Conservation (phyloP, 495 filamentous ascomycete species). For the Penicillium herquei region DNA sequence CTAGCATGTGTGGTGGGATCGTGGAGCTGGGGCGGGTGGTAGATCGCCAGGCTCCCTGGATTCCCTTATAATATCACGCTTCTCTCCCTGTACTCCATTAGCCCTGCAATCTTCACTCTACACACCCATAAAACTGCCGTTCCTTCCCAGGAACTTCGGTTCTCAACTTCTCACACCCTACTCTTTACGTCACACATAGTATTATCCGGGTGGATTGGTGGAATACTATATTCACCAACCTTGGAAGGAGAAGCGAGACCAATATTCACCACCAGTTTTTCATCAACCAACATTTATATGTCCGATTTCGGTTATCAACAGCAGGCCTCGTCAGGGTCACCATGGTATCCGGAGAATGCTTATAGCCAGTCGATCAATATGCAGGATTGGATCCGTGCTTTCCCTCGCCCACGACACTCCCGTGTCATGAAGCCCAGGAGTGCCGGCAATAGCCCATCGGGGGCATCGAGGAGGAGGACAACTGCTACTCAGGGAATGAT, state of each 20-base stretch:
- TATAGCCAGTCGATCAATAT: slow-evolving; percentile 24
- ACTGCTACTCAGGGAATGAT: slow-evolving; percentile 49
- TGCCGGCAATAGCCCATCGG: slow-evolving; percentile 68
- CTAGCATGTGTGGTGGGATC: slow-evolving; percentile 42
- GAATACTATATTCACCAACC: background rate
- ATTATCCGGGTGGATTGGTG: background rate
- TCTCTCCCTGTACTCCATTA: slow-evolving; percentile 3
- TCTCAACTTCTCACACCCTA: background rate
- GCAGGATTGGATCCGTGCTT: slow-evolving; percentile 34
- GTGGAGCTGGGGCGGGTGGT: slow-evolving; percentile 40
- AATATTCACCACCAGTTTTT: background rate
- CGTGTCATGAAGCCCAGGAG: slow-evolving; percentile 66
- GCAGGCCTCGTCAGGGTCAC: slow-evolving; percentile 30
- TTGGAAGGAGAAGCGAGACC: background rate
- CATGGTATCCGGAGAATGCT: slow-evolving; percentile 27
- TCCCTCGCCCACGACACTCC: slow-evolving; percentile 37
- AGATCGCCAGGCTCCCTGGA: slow-evolving; percentile 34
- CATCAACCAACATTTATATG: slow-evolving; percentile 22
- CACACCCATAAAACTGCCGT: background rate
- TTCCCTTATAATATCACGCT: slow-evolving; percentile 21
- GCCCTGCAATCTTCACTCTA: background rate
- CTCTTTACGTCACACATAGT: background rate
- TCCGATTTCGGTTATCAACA: slow-evolving; percentile 32
- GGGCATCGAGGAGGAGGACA: slow-evolving; percentile 53
- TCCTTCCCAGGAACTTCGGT: slow-evolving; percentile 3